phyloP scores from a whole-genome alignment of 192 early-diverging fungal species.

The Dissophora globulifera region DNA sequence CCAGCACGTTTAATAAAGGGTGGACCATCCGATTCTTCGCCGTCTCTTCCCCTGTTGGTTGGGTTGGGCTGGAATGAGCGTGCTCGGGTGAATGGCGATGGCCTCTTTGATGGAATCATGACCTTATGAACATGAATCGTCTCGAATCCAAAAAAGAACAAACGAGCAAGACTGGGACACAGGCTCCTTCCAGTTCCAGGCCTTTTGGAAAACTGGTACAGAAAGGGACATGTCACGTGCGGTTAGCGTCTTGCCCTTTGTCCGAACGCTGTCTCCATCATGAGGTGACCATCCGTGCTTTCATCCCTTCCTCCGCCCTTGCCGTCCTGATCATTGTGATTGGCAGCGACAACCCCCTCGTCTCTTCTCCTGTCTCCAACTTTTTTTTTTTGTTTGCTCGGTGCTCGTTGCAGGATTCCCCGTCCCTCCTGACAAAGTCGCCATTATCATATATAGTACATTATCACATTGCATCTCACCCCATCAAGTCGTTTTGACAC shows the following conservation, averaged over 20 bases:
- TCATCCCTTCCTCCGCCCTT: slow-evolving; percentile 1
- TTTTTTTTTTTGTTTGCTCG: too few species aligned
- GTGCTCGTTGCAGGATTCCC: too few species aligned
- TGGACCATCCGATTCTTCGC: slow-evolving; percentile 5
- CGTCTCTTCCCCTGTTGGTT: not conserved
- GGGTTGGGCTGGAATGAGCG: slow-evolving; percentile 22
- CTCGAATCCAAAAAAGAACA: not conserved
- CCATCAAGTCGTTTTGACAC: not conserved
- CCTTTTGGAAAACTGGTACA: too few species aligned
- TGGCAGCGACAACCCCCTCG: not conserved
- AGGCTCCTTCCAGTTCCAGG: too few species aligned
- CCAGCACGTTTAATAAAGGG: slow-evolving; percentile 27
- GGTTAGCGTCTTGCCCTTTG: too few species aligned
- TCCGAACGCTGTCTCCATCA: not conserved
- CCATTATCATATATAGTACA: too few species aligned
- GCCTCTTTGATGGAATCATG: slow-evolving; percentile 34
- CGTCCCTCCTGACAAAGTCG: too few species aligned
- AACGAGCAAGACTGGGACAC: too few species aligned
- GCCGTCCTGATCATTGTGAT: slow-evolving; percentile 22
- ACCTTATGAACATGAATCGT: not conserved
- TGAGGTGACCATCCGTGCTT: not conserved
- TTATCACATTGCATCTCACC: too few species aligned
- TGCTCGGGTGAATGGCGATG: slow-evolving; percentile 28
- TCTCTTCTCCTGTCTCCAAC: slow-evolving; percentile 5
- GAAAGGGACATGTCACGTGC: too few species aligned